These are phyloP conservation scores for Apostasia shenzhenica DNA, from an alignment of 106 monocot genomes.

Conservation along the genomic window DNA sequence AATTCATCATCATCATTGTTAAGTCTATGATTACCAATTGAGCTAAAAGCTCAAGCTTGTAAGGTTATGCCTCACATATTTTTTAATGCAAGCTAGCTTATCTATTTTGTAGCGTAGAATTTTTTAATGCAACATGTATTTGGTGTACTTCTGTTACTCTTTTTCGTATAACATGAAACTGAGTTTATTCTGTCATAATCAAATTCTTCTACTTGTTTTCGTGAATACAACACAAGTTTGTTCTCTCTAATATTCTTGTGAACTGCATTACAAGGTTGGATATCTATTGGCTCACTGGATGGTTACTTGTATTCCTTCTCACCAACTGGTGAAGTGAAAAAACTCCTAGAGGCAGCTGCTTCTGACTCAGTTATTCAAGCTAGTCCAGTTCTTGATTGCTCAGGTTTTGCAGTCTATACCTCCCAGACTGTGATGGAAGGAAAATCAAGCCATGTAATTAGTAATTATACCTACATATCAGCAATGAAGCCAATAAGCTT, in stretches of 20 bases:
- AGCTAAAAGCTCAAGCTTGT: too few relatives aligned
- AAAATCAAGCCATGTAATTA: slow-evolving; percentile 37
- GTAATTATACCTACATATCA: slow-evolving; percentile 56
- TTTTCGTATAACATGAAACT: not conserved
- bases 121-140: not conserved
- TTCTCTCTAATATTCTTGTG: too few relatives aligned
- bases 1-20: not conserved
- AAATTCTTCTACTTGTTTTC: too few relatives aligned
- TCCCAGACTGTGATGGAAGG: slow-evolving; percentile 49
- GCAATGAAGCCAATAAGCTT: slow-evolving; percentile 42
- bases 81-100: not conserved
- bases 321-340: slow-evolving; percentile 53
- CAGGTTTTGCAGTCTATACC: slow-evolving; percentile 72
- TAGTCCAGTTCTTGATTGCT: slow-evolving; percentile 67
- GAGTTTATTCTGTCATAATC: too few relatives aligned
- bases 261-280: slow-evolving; percentile 49
- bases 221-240: not conserved
- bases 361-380: slow-evolving; percentile 52
- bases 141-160: not conserved
- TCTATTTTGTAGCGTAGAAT: not conserved
- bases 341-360: slow-evolving; percentile 52
- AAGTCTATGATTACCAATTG: too few relatives aligned
- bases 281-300: slow-evolving; percentile 88
- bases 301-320: slow-evolving; percentile 81
- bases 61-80: too few relatives aligned